Conservation (phyloP, 306 rosid species). For the Vigna hirtella region DNA sequence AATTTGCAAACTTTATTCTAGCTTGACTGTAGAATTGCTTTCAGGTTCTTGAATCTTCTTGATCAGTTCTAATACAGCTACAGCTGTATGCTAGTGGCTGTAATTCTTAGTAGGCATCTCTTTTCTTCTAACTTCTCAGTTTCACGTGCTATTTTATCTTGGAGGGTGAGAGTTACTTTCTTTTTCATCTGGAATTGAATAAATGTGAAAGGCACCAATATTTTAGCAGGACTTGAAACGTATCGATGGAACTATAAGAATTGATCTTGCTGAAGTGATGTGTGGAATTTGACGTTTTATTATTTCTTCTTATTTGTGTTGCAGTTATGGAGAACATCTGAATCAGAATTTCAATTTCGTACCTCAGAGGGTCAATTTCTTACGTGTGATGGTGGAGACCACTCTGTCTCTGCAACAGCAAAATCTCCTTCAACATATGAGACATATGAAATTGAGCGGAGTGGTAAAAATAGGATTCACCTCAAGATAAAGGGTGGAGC, state of each 20-base stretch:
- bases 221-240: not conserved
- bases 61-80: conserved; percentile 10
- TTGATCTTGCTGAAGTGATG: conserved; percentile 1
- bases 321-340: conserved; percentile 87
- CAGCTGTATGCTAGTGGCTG: conserved; percentile 5
- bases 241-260: conserved; percentile 10
- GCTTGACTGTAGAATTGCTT: conserved; percentile 11
- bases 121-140: conserved; percentile 15
- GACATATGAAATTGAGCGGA: conserved; percentile 66
- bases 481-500: conserved; percentile 63
- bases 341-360: conserved; percentile 73
- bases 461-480: conserved; percentile 64
- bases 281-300: conserved; percentile 27
- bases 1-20: conserved; percentile 16
- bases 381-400: conserved; percentile 65
- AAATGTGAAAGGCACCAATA: not conserved
- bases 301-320: conserved; percentile 28
- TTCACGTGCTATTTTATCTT: conserved; percentile 30
- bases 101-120: conserved; percentile 29
- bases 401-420: conserved; percentile 71
- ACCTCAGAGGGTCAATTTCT: conserved; percentile 76
- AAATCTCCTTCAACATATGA: conserved; percentile 64
- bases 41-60: conserved; percentile 17
- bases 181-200: conserved; percentile 26
- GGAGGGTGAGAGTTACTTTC: conserved; percentile 34